phyloP scores from a whole-genome alignment of 257 asterid genomes.

The Solanum chaucha region DNA sequence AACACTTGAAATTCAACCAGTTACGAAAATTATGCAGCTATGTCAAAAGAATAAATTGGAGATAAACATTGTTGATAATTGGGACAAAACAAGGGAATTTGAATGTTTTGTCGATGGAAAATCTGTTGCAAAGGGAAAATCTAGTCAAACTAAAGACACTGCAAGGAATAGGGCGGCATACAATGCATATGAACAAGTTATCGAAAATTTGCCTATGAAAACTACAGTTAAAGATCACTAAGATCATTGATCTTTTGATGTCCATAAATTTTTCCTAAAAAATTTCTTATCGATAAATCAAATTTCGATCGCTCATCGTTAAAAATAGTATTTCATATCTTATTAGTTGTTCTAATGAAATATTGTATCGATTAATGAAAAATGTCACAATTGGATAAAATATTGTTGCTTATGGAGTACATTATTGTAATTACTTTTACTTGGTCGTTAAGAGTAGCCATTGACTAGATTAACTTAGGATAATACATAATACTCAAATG shows the following conservation, averaged over 20 bases:
- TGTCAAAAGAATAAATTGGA: conserved; percentile 23
- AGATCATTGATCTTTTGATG: background rate
- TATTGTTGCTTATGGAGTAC: background rate
- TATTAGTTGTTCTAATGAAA: background rate
- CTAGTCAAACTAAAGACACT: conserved; percentile 6
- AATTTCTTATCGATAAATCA: background rate
- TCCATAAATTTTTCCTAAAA: background rate
- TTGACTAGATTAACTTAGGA: background rate
- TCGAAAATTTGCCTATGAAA: background rate
- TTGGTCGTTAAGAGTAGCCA: background rate
- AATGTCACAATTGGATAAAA: background rate
- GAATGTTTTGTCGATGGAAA: conserved; percentile 11
- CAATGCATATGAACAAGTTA: conserved; percentile 8
- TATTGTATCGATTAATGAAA: background rate
- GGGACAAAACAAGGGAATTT: conserved; percentile 27
- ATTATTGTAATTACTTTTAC: background rate
- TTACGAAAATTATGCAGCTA: conserved; percentile 14
- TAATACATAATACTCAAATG: background rate
- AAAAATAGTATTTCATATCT: background rate
- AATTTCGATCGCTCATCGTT: background rate
- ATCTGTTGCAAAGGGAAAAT: conserved; percentile 22
- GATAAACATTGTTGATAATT: conserved; percentile 9
- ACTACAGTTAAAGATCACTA: background rate
- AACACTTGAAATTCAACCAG: conserved; percentile 27
- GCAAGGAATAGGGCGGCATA: conserved; percentile 41